phyloP scores from a whole-genome alignment of 345 rosid genomes.

The Lepidium didymum region DNA sequence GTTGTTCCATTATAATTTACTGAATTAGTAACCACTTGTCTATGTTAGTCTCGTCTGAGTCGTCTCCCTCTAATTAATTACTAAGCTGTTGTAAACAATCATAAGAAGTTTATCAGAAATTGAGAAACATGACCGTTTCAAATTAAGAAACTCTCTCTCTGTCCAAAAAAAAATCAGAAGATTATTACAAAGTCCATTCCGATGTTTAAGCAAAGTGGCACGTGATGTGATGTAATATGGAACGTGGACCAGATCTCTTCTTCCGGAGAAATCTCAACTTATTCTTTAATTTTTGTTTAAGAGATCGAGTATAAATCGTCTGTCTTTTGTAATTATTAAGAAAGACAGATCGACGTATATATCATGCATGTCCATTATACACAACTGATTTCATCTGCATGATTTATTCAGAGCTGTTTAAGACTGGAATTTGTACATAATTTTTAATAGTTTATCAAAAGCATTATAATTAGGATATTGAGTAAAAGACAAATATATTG shows the following conservation, averaged over 20 bases:
- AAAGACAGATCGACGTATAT: slow-evolving; percentile 18
- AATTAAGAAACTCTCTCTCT: background rate
- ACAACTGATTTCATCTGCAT: background rate
- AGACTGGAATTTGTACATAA: background rate
- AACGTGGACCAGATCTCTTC: slow-evolving; percentile 25
- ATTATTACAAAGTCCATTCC: background rate
- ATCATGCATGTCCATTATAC: background rate
- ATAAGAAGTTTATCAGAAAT: background rate
- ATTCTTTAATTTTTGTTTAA: background rate
- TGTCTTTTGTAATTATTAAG: slow-evolving; percentile 6
- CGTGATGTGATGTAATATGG: slow-evolving; percentile 13
- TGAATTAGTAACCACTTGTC: background rate
- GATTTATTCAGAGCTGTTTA: background rate
- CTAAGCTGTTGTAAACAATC: slow-evolving; percentile 1
- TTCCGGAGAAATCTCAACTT: slow-evolving; percentile 11
- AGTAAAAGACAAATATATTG: too few relatives aligned
- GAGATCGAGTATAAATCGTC: background rate
- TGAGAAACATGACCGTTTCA: background rate
- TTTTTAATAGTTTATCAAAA: background rate
- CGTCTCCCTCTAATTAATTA: too few relatives aligned
- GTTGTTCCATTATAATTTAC: background rate
- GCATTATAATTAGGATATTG: background rate
- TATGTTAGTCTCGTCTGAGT: background rate
- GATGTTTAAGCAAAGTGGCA: slow-evolving; percentile 21
- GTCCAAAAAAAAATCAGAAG: background rate